Evolutionary conservation across 805 yeast species (phyloP).

Genomic region (Candida suzukii): DNA sequence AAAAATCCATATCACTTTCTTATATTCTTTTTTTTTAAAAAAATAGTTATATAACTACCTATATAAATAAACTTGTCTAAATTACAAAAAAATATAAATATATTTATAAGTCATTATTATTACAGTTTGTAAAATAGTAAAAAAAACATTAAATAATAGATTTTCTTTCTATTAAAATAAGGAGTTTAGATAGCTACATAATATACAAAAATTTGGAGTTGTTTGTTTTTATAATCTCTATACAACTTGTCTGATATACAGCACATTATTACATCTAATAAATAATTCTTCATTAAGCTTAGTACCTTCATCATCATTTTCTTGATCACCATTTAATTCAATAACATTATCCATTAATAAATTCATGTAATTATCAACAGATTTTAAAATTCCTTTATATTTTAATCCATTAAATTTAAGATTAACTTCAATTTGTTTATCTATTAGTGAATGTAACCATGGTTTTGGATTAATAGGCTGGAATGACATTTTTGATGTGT

Average conservation of each 20-base stretch:
- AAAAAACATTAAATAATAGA: too few relatives aligned
- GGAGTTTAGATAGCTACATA: too few relatives aligned
- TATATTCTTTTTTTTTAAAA: neutral
- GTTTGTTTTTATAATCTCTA: too few relatives aligned
- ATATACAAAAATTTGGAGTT: too few relatives aligned
- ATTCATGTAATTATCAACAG: conserved; percentile 92
- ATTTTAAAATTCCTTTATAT: conserved; percentile 68
- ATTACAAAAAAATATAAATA: neutral
- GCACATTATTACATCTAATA: conserved; percentile 85
- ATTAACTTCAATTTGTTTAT: conserved; percentile 64
- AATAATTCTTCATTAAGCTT: conserved; percentile 50
- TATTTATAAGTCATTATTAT: too few relatives aligned
- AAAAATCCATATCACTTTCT: neutral
- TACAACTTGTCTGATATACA: conserved; percentile 53
- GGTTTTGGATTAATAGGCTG: conserved; percentile 86
- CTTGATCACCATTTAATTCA: conserved; percentile 37
- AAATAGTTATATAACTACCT: too few relatives aligned
- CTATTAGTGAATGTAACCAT: conserved; percentile 71
- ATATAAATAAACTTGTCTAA: neutral
- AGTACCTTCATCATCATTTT: conserved; percentile 48
- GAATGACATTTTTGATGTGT: conserved; percentile 26
- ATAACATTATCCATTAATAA: conserved; percentile 54
- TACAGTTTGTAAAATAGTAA: too few relatives aligned
- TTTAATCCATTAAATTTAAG: conserved; percentile 89
- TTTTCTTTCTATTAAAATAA: too few relatives aligned